Evolutionary conservation across 805 yeast species (phyloP).

Genomic region (Schizosaccharomyces cryophilus): DNA sequence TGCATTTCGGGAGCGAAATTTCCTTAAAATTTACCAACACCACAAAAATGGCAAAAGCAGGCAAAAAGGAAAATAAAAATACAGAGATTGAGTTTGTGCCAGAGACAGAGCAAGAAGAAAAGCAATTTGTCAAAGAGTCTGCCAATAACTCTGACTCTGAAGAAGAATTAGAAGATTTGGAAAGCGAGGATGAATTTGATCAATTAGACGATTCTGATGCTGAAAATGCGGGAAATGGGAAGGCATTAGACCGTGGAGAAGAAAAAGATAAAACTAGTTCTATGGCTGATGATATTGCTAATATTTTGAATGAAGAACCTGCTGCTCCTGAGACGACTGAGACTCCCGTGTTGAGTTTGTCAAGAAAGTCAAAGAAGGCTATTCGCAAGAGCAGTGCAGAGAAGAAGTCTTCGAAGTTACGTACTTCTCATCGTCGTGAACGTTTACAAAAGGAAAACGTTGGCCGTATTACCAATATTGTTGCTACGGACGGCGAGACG

Average conservation of each 20-base stretch:
- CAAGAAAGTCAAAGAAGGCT: not conserved
- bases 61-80: not conserved
- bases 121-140: not conserved
- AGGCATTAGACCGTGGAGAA: not conserved
- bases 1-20: too few relatives aligned
- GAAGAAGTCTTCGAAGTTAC: not conserved
- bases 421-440: not conserved
- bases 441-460: not conserved
- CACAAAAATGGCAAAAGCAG: not conserved
- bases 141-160: not conserved
- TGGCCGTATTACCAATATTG: not conserved
- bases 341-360: not conserved
- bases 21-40: too few relatives aligned
- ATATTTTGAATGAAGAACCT: not conserved
- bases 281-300: not conserved
- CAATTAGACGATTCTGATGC: not conserved
- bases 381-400: not conserved
- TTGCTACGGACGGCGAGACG: slow-evolving; percentile 20
- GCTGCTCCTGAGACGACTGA: not conserved
- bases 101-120: not conserved
- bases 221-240: not conserved
- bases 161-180: not conserved
- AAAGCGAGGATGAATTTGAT: not conserved
- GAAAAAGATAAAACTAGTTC: not conserved
- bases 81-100: not conserved